Conservation (phyloP, 768 basidiomycete genomes). For the Rhodosporidiobolus sp. region DNA sequence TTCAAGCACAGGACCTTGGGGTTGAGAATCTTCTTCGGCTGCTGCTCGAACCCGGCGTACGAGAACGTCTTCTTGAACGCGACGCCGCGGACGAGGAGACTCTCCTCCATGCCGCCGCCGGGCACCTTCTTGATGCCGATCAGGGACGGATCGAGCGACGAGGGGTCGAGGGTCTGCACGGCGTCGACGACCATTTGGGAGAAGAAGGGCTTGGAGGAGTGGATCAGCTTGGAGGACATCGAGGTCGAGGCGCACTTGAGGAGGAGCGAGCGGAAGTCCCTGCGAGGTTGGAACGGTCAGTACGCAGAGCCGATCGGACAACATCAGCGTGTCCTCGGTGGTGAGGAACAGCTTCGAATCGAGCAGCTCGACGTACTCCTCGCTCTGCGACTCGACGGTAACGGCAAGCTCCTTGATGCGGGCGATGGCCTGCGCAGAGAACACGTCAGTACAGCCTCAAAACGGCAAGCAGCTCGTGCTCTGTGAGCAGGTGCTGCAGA, state of each 20-base stretch:
- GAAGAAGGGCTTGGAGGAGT: slow-evolving; percentile 98
- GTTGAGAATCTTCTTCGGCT: slow-evolving; percentile 84
- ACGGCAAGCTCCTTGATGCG: slow-evolving; percentile 87
- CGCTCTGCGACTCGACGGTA: slow-evolving; percentile 79
- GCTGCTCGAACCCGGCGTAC: slow-evolving; percentile 98
- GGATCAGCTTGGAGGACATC: slow-evolving; percentile 99
- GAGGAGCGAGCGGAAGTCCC: slow-evolving; percentile 87
- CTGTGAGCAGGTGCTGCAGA: not conserved
- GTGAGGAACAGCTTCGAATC: not conserved
- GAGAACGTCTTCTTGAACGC: slow-evolving; percentile 99
- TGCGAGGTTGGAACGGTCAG: slow-evolving; percentile 47
- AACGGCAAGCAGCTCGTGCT: not conserved
- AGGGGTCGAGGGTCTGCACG: slow-evolving; percentile 83
- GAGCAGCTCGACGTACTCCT: slow-evolving; percentile 62
- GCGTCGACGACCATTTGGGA: slow-evolving; percentile 98
- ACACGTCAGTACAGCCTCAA: not conserved
- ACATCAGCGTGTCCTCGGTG: not conserved
- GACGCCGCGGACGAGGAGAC: slow-evolving; percentile 80
- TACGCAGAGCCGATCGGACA: not conserved
- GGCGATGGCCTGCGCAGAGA: slow-evolving; percentile 64
- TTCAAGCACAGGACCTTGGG: slow-evolving; percentile 91
- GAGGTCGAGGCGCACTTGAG: slow-evolving; percentile 96
- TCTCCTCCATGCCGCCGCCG: slow-evolving; percentile 96
- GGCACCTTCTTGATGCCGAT: slow-evolving; percentile 78
- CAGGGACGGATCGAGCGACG: slow-evolving; percentile 88